Conservation (phyloP, 768 basidiomycete genomes). For the Mycena capillaripes region DNA sequence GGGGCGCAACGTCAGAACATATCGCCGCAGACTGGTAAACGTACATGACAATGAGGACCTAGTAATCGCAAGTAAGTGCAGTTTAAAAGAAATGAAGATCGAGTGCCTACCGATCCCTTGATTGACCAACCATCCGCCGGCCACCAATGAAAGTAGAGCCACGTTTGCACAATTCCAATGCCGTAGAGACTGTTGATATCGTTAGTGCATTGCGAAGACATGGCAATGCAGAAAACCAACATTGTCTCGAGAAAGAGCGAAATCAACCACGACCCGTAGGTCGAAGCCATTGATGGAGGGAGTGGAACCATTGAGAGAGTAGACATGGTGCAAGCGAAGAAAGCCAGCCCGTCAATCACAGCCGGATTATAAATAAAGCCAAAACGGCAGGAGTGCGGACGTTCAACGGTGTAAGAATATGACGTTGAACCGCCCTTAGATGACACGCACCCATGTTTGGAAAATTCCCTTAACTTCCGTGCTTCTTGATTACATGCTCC, state of each 20-base stretch:
- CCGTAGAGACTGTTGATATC: slow-evolving; percentile 18
- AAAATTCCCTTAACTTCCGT: too few relatives aligned
- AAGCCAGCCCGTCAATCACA: too few relatives aligned
- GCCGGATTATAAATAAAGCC: too few relatives aligned
- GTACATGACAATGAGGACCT: slow-evolving; percentile 19
- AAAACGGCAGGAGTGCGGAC: too few relatives aligned
- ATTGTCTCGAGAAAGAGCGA: slow-evolving; percentile 27
- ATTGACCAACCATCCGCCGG: background rate
- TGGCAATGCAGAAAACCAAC: background rate
- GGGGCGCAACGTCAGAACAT: background rate
- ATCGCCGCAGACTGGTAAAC: background rate
- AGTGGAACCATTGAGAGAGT: too few relatives aligned
- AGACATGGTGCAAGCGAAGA: background rate
- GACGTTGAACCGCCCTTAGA: too few relatives aligned
- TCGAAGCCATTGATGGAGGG: background rate
- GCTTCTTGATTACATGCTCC: too few relatives aligned
- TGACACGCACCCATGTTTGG: too few relatives aligned
- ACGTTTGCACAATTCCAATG: slow-evolving; percentile 14
- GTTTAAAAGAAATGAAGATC: too few relatives aligned
- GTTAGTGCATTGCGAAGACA: background rate
- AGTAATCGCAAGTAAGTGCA: background rate
- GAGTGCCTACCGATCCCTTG: background rate
- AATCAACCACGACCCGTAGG: slow-evolving; percentile 29
- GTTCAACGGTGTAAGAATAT: too few relatives aligned
- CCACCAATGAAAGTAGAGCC: slow-evolving; percentile 23